Conservation (phyloP, 2,329 filamentous ascomycete genomes). For the Lachnellula cervina region DNA sequence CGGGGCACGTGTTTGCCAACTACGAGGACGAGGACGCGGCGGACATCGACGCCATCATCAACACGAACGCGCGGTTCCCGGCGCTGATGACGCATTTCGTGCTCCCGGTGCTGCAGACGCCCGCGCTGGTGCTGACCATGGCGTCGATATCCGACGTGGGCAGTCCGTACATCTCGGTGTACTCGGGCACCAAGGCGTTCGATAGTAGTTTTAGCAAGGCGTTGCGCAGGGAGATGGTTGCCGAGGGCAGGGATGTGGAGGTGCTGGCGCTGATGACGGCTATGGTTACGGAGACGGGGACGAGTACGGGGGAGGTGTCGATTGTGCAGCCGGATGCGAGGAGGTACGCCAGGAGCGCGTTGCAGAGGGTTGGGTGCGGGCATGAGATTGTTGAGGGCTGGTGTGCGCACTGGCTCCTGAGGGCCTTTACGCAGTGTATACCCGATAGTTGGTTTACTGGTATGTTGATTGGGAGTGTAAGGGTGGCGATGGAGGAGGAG, state of each 20-base stretch:
- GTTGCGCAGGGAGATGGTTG: slow-evolving; percentile 39
- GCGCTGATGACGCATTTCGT: slow-evolving; percentile 43
- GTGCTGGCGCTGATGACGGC: slow-evolving; percentile 36
- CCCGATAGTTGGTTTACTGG: slow-evolving; percentile 2
- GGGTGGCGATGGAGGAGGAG: slow-evolving; percentile 9
- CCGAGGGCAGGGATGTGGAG: slow-evolving; percentile 35
- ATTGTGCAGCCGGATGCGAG: slow-evolving; percentile 30
- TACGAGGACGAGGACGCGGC: slow-evolving; percentile 34
- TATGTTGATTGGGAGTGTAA: slow-evolving; percentile 4
- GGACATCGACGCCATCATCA: slow-evolving; percentile 40
- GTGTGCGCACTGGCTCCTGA: slow-evolving; percentile 7
- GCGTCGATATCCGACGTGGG: slow-evolving; percentile 42
- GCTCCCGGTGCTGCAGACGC: slow-evolving; percentile 40
- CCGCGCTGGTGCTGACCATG: slow-evolving; percentile 47
- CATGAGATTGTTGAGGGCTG: slow-evolving; percentile 12
- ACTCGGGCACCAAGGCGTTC: slow-evolving; percentile 44
- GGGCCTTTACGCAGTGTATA: slow-evolving; percentile 1
- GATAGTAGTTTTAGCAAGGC: slow-evolving; percentile 36
- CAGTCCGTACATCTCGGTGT: slow-evolving; percentile 43
- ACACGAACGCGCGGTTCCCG: slow-evolving; percentile 46
- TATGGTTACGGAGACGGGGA: slow-evolving; percentile 23
- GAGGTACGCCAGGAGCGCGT: slow-evolving; percentile 29
- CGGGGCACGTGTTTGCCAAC: slow-evolving; percentile 31
- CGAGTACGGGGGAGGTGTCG: slow-evolving; percentile 20
- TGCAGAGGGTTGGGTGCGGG: slow-evolving; percentile 35